Conservation (phyloP, 179 eudicot genomes). For the Dionaea muscipula region DNA sequence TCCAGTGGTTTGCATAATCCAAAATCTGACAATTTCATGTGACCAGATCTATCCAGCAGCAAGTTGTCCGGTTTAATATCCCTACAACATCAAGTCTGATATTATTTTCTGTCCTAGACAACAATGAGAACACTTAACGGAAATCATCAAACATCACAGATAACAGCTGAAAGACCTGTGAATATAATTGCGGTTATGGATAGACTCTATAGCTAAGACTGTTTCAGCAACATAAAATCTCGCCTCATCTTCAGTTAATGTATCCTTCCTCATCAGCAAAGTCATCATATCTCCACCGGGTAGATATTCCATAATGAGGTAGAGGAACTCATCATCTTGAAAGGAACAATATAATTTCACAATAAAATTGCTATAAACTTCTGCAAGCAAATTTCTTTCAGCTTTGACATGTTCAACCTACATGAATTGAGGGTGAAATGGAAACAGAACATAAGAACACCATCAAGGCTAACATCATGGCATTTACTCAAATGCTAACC, state of each 20-base stretch:
- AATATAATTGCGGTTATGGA: slow-evolving; percentile 71
- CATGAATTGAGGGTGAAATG: slow-evolving; percentile 4
- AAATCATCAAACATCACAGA: slow-evolving; percentile 3
- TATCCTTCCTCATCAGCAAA: slow-evolving; percentile 78
- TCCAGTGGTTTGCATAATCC: slow-evolving; percentile 82
- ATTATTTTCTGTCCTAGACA: background rate
- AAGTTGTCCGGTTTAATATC: slow-evolving; percentile 86
- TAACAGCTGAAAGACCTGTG: slow-evolving; percentile 44
- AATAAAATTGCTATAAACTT: slow-evolving; percentile 88
- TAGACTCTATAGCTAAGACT: slow-evolving; percentile 72
- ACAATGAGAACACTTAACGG: background rate
- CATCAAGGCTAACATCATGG: slow-evolving; percentile 3
- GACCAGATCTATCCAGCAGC: slow-evolving; percentile 68
- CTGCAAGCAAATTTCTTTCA: slow-evolving; percentile 78
- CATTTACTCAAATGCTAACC: slow-evolving; percentile 1
- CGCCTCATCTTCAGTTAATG: slow-evolving; percentile 74
- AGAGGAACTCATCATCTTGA: slow-evolving; percentile 83
- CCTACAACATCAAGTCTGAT: slow-evolving; percentile 27
- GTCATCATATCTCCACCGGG: slow-evolving; percentile 98
- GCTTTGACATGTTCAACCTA: slow-evolving; percentile 93
- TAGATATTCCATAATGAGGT: slow-evolving; percentile 76
- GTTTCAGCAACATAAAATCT: slow-evolving; percentile 82
- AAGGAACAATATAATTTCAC: slow-evolving; percentile 86
- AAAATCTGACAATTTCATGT: slow-evolving; percentile 84
- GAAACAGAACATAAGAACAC: slow-evolving; percentile 10